These are phyloP conservation scores for Thermoascus crustaceus DNA, from an alignment of 2,329 filamentous ascomycete genomes.

Conservation along the genomic window DNA sequence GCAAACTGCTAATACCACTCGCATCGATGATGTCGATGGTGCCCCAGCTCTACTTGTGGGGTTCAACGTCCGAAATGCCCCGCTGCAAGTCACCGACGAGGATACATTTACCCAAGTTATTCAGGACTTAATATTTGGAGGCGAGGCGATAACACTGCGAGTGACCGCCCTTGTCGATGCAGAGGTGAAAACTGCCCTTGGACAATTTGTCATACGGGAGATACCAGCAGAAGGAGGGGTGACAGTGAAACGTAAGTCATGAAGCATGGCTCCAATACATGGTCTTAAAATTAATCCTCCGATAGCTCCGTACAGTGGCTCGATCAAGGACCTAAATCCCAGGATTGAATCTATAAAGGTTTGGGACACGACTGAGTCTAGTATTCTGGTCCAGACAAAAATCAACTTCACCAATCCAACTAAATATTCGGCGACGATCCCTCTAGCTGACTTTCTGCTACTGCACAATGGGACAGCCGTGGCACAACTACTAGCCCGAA, in stretches of 20 bases:
- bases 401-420: slow-evolving; percentile 89
- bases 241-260: slow-evolving; percentile 82
- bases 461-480: slow-evolving; percentile 64
- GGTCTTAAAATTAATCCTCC: slow-evolving; percentile 15
- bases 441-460: slow-evolving; percentile 69
- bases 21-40: slow-evolving; percentile 51
- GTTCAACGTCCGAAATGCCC: slow-evolving; percentile 68
- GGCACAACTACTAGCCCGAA: slow-evolving; percentile 61
- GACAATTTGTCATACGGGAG: slow-evolving; percentile 68
- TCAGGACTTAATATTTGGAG: slow-evolving; percentile 70
- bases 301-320: slow-evolving; percentile 52
- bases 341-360: slow-evolving; percentile 65
- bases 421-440: slow-evolving; percentile 72
- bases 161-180: slow-evolving; percentile 77
- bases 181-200: slow-evolving; percentile 71
- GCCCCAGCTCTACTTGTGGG: slow-evolving; percentile 62
- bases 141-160: slow-evolving; percentile 58
- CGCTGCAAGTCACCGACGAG: slow-evolving; percentile 72
- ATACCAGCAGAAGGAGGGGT: slow-evolving; percentile 79
- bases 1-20: slow-evolving; percentile 77
- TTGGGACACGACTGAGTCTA: slow-evolving; percentile 61
- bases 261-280: slow-evolving; percentile 15
- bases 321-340: slow-evolving; percentile 47
- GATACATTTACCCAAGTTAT: slow-evolving; percentile 73
- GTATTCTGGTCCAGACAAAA: slow-evolving; percentile 60